phyloP scores from a whole-genome alignment of 371 early-diverging fungal genomes.

The Dinochytrium kinnereticum region DNA sequence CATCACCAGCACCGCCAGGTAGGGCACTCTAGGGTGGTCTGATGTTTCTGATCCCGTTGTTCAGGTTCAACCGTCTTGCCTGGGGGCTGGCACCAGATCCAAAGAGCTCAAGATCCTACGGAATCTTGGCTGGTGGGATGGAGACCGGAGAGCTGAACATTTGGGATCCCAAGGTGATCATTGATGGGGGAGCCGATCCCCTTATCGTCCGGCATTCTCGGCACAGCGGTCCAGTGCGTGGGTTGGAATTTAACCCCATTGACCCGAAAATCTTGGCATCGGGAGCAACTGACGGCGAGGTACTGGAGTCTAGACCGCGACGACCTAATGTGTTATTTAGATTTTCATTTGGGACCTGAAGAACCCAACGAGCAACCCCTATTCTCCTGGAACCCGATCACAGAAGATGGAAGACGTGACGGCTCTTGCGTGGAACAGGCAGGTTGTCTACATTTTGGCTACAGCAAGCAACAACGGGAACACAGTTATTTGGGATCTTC shows the following conservation, averaged over 20 bases:
- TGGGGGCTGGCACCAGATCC: conserved; percentile 67
- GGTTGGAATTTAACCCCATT: conserved; percentile 90
- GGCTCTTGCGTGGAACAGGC: conserved; percentile 90
- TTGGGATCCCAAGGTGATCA: conserved; percentile 83
- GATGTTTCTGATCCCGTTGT: background rate
- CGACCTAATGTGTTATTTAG: conserved; percentile 42
- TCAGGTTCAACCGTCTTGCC: conserved; percentile 84
- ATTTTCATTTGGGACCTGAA: conserved; percentile 94
- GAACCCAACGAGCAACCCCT: conserved; percentile 79
- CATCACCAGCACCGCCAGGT: conserved; percentile 27
- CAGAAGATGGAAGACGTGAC: conserved; percentile 87
- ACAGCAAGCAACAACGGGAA: conserved; percentile 89
- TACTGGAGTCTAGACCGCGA: conserved; percentile 34
- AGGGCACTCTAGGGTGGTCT: background rate
- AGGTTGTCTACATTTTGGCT: conserved; percentile 92
- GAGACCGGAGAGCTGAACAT: conserved; percentile 91
- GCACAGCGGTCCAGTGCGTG: conserved; percentile 89
- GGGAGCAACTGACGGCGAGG: conserved; percentile 91
- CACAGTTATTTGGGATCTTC: conserved; percentile 95
- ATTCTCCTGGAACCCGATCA: conserved; percentile 83
- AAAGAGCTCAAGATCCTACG: conserved; percentile 55
- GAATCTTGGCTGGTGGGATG: conserved; percentile 93
- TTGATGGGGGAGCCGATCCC: conserved; percentile 53
- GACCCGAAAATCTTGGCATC: conserved; percentile 87
- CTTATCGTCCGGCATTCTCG: conserved; percentile 70